Evolutionary conservation across 495 filamentous ascomycete genomes (phyloP).

Genomic region (Sordaria brevicollis): DNA sequence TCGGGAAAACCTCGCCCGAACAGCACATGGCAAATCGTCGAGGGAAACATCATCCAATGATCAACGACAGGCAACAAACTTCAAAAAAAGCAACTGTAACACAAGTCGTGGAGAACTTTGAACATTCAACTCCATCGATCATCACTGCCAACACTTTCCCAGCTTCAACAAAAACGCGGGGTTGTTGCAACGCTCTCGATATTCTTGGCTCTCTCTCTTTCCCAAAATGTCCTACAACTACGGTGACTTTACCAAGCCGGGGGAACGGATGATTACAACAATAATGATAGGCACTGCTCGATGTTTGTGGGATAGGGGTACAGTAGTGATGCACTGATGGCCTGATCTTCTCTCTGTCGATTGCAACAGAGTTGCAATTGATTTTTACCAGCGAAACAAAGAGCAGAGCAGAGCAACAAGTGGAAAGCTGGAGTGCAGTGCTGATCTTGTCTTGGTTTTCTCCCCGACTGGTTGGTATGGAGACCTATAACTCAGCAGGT

Average conservation of each 20-base stretch:
- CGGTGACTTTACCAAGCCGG: background rate
- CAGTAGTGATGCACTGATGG: background rate
- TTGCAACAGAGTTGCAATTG: background rate
- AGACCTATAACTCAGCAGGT: too few relatives aligned
- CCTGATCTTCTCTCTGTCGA: too few relatives aligned
- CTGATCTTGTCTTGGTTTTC: background rate
- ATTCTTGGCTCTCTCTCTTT: background rate
- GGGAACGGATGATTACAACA: background rate
- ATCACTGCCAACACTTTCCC: background rate
- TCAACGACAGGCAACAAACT: background rate
- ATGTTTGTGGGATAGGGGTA: background rate
- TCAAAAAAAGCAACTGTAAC: background rate
- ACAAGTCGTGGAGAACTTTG: background rate
- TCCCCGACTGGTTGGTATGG: background rate
- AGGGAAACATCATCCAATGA: too few relatives aligned
- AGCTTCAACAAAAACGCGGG: background rate
- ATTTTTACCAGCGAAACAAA: background rate
- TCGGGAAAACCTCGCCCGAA: background rate
- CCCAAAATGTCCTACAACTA: too few relatives aligned
- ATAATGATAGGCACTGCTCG: background rate
- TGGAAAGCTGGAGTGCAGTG: background rate
- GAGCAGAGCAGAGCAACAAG: too few relatives aligned
- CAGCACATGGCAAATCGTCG: background rate
- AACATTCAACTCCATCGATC: background rate
- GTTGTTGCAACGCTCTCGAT: background rate